Evolutionary conservation across 1,139 yeast species (phyloP), one percentile per base, ranked within the genome.

Genomic region (Magnusiomyces magnusii): DNA sequence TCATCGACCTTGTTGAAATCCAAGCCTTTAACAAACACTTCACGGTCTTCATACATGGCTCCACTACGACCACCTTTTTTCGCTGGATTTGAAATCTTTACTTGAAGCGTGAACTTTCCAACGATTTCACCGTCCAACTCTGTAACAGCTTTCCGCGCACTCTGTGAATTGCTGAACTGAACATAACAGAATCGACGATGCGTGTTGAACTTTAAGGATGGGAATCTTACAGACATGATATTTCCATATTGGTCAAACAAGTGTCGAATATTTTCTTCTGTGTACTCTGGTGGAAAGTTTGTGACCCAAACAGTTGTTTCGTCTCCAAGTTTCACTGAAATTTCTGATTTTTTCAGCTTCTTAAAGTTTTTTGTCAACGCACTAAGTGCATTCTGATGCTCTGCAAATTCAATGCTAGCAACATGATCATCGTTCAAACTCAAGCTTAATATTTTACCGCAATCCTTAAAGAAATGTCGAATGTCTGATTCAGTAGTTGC

Each of bases 101-200:
- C 91, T 0, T 80, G 76, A 49, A 87, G 66, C n/a, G 69, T 67
- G 57, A 70, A 75, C 3, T 60, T 58, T 52, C 55, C 28, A 34
- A 56, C 70, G 66, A 28, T 66, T 55, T 23, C 68, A 61, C 69
- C 68, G 47, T 67, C 70, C 51, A 51, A 50, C 2, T 69, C 71
- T 2, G 74, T 54, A 0, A 81, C 76, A 0, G 91, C 90, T 0
- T 64, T 58, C 0, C 66, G 60, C 0, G 95, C 91, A 39, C 73
- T 75, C 9, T 75, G 75, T 0, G 79, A 61, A 17, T 75, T 69
- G 0, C 74, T 65, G 64, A 74, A 84, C 66, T 89, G 96, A 17
- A 87, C 77, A 66, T 89, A 90, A 62, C 95, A 88, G 68, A 90
- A 90, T 44, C 96, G 71, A 60, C 96, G 77, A 24, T 78, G 78